phyloP scores from a whole-genome alignment of 1,139 yeast genomes.

The Nakaseomyces delphensis region DNA sequence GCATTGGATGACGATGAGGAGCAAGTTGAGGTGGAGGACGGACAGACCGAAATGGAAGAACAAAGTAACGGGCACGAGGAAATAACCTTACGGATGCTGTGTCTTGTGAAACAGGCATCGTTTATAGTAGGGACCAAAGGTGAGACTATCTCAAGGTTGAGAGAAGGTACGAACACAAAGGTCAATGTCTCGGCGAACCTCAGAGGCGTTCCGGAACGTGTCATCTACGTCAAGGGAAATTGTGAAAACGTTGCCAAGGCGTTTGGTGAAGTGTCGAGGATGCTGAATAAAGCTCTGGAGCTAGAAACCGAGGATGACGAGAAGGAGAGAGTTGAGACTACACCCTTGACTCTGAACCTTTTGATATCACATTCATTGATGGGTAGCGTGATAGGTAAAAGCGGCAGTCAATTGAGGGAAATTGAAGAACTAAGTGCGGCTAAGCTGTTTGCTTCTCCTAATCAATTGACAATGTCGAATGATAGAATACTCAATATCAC shows the following conservation, averaged over 20 bases:
- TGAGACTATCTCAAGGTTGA: constrained; percentile 55
- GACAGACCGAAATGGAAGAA: neutral
- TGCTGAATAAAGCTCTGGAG: constrained; percentile 48
- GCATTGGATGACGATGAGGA: constrained; percentile 11
- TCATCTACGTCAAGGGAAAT: constrained; percentile 66
- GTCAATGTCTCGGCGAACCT: constrained; percentile 73
- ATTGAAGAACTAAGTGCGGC: constrained; percentile 83
- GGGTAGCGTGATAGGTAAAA: constrained; percentile 78
- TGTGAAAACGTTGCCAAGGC: constrained; percentile 79
- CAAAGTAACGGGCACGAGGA: constrained; percentile 32
- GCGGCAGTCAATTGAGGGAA: constrained; percentile 66
- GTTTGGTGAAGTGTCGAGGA: constrained; percentile 64
- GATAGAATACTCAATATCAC: constrained; percentile 64
- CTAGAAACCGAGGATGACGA: constrained; percentile 33
- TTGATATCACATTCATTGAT: constrained; percentile 74
- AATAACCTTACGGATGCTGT: constrained; percentile 63
- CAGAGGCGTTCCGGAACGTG: constrained; percentile 66
- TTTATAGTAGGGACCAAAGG: constrained; percentile 73
- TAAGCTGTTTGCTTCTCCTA: constrained; percentile 65
- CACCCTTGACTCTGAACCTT: constrained; percentile 48
- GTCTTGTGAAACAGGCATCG: constrained; percentile 72
- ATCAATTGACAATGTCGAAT: constrained; percentile 66
- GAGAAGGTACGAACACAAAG: constrained; percentile 57
- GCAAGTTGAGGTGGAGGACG: neutral
- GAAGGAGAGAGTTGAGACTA: constrained; percentile 3